Evolutionary conservation across 768 basidiomycete species (phyloP), one percentile per base, ranked within the genome.

Genomic region (Tulasnella sp.): DNA sequence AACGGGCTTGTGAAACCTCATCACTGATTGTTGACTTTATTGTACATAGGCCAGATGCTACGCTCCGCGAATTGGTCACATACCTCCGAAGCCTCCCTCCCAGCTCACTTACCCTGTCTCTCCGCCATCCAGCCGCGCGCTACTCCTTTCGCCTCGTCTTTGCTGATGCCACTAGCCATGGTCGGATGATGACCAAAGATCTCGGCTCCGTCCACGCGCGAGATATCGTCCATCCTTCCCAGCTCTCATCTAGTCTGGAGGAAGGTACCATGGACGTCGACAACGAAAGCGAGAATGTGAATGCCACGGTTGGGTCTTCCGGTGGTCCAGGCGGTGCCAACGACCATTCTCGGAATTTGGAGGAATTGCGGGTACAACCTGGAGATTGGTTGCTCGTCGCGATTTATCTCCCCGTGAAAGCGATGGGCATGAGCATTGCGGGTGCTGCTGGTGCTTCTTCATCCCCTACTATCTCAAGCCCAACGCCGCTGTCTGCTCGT

Each of bases 131-230:
- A 3, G 81, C 88, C 34, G 87, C 86, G 0, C 82, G 86, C 23
- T 91, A 86, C 71, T 80, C 82, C 7, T 91, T 91, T 77, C 80
- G 84, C 41, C 81, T 86, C 8, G 80, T 90, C 19, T 65, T 65
- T 32, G 51, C 85, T 3, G 88, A 89, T 68, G 75, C 82, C 8
- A 77, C 79, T 4, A 81, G 80, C 69, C 82, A 84, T 64, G 88
- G 87, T 4, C 78, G 81, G 15, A 86, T 83, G 64, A 74, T 82
- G 0, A 79, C 81, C 68, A 89, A 89, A 72, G 88, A 91, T 44
- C 79, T 91, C 44, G 88, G 88, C 26, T 78, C 79, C 66, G 84
- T 91, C 41, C 86, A 87, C 70, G 86, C 87, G 45, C 83, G 88
- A 63, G 89, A 90, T 71, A 85, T 90, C 64, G 69, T 85, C 21